Conservation (phyloP, 257 asterid genomes). For the Linderniella brevidens region DNA sequence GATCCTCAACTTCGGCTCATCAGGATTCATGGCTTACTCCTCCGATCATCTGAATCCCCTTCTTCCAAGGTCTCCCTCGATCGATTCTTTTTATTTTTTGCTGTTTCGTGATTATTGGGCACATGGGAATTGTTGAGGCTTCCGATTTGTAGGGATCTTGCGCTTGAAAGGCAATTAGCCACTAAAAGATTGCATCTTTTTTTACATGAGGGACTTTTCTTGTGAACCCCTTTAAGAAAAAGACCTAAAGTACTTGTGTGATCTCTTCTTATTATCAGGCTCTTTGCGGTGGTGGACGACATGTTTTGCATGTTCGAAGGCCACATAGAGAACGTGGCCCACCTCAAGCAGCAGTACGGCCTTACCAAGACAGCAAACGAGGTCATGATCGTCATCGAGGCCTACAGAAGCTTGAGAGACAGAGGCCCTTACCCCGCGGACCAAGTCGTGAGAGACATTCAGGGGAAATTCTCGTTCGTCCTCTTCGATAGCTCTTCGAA, state of each 20-base stretch:
- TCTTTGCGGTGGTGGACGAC: slow-evolving; percentile 75
- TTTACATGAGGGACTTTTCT: neutral
- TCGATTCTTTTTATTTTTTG: neutral
- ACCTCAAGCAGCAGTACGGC: slow-evolving; percentile 90
- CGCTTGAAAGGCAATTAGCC: no score
- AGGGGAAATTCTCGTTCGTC: slow-evolving; percentile 70
- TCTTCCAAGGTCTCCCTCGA: slow-evolving; percentile 40
- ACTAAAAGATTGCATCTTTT: no score
- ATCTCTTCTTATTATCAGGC: slow-evolving; percentile 17
- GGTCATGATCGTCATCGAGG: slow-evolving; percentile 78
- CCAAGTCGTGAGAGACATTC: slow-evolving; percentile 81
- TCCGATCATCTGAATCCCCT: slow-evolving; percentile 51
- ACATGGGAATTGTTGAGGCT: neutral
- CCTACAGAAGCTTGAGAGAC: slow-evolving; percentile 85
- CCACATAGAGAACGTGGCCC: slow-evolving; percentile 69
- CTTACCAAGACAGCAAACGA: slow-evolving; percentile 77
- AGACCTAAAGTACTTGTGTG: neutral
- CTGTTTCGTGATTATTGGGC: neutral
- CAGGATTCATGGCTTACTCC: slow-evolving; percentile 66
- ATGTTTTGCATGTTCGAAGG: slow-evolving; percentile 94
- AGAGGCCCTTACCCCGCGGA: slow-evolving; percentile 95
- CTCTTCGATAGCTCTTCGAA: slow-evolving; percentile 52
- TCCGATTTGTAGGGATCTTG: neutral
- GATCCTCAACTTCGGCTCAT: slow-evolving; percentile 50
- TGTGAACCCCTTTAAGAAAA: neutral